Evolutionary conservation across 495 filamentous ascomycete genomes (phyloP), one percentile per base, ranked within the genome.

Genomic region (Hypomontagnella submonticulosa): DNA sequence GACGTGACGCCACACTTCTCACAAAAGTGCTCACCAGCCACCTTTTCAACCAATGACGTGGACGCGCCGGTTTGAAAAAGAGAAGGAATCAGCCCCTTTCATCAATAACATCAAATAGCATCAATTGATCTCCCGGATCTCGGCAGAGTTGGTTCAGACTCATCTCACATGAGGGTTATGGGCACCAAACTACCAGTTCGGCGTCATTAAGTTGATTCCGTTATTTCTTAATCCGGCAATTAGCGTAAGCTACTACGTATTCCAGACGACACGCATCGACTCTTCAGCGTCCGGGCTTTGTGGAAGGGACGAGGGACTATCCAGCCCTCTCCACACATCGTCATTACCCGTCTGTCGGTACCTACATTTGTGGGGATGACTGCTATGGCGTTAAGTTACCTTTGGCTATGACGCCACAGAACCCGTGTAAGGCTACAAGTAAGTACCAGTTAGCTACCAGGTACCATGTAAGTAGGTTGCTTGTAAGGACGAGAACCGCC

Each of bases 1-100:
- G 40, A 52, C 33, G 46, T 66, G 57, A 66, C 67, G 69, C 69
- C 66, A 69, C 66, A 63, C 42, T 37, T 53, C n/a, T 12, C 43
- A 15, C 0, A 1, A 23, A 4, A 16, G 42, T 18, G 10, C 30
- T 70, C 58, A 70, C 58, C 50, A 64, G 67, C 66, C 70, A 72
- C 62, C 53, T 4, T 10, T 16, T 32, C 5, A 27, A 42, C 11
- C 30, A 48, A 16, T 37, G 27, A 16, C 42, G 41, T 8, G 38
- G 4, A 40, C 13, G n/a, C 9, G 40, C 9, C 40, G 42, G 23
- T 13, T 23, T 15, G 1, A 46, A 53, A 42, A 53, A 42, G 44
- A 36, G 38, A 42, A 43, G 32, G 9, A 46, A 57, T 49, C 38
- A 20, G 18, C 13, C 23, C 23, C 23, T 27, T 27, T 34, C 49